Base-by-base conservation (phyloP, 768 basidiomycete genomes). In the Suillus clintonianus region DNA sequence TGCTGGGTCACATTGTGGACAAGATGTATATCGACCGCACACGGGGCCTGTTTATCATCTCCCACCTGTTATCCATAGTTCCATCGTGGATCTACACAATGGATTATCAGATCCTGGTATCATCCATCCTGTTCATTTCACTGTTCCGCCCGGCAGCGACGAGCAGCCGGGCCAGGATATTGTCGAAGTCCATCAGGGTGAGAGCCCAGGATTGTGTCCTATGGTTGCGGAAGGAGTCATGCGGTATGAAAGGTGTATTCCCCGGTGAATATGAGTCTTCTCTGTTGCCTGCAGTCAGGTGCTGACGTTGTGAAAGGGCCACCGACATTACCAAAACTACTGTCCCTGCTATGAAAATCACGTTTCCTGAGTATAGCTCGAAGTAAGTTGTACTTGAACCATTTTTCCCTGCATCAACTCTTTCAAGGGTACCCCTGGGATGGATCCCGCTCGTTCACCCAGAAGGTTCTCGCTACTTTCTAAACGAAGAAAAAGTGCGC, bases 381-480 rank as follows among this genome's bases (percentile, higher is more conserved):
- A 15, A 2, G 50, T 53, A 19, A 53, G 30, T 53, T 17, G 30
- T 32, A 32, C 10, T 32, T 53, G 5, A 15, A 3, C 5, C 30
- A 32, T 19, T 4, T 11, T 53, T 53, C 30, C 50, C 30, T 19
- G 2, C 30, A 27, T 32, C 4, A 53, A 32, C 17, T 32, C 30
- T 53, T 32, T 32, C 50, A 32, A 53, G 50, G 8, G 17, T 64
- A 1, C 77, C 76, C 0, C n/a, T 22, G 1, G 82, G 78, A 0
- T 89, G 89, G 89, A 71, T 41, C 10, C 27, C 47, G 24, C 24
- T 48, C 0, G 47, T 48, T 48, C 47, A 48, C 27, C 47, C 47
- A 48, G 47, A 89, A 72, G 89, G 89, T 9, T 81, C 79, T 27
- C 78, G 82, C n/a, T 90, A 89, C 69, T 90, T 85, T 62, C 81